Conservation (phyloP, 1,284 basidiomycete genomes). For the Ustilago hordei region DNA sequence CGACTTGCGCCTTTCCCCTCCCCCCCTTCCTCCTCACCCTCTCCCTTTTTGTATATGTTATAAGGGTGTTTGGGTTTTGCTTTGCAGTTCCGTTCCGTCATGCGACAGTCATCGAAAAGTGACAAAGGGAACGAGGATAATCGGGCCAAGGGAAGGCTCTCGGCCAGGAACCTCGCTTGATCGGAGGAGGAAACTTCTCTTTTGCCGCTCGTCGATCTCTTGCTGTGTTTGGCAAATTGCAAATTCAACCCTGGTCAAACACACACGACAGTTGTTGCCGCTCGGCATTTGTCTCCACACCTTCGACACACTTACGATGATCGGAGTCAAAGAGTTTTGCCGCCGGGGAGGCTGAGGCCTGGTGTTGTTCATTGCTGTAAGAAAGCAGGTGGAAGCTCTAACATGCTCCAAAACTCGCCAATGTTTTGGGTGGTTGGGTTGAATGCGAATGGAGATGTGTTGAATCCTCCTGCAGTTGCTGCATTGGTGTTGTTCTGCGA, state of each 20-base stretch:
- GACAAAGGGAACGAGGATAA: too few relatives aligned
- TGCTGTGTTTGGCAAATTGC: too few relatives aligned
- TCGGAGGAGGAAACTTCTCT: too few relatives aligned
- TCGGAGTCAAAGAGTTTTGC: background rate
- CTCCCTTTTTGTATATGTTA: background rate
- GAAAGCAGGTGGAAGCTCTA: slow-evolving; percentile 57
- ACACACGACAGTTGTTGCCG: too few relatives aligned
- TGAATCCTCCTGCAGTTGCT: slow-evolving; percentile 20
- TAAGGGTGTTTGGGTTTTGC: background rate
- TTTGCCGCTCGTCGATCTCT: too few relatives aligned
- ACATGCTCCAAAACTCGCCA: slow-evolving; percentile 56
- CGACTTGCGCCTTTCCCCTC: background rate
- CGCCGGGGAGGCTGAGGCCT: background rate
- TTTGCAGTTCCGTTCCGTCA: background rate
- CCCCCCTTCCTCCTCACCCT: background rate
- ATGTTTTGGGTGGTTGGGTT: slow-evolving; percentile 38
- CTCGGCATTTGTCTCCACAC: too few relatives aligned
- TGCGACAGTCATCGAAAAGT: too few relatives aligned
- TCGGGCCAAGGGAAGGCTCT: too few relatives aligned
- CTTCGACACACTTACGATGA: background rate
- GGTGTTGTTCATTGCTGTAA: slow-evolving; percentile 22
- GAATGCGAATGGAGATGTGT: slow-evolving; percentile 53
- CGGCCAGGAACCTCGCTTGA: too few relatives aligned
- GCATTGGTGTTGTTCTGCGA: background rate
- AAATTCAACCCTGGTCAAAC: too few relatives aligned